These are phyloP conservation scores for Papilionanthe hybrid DNA, from an alignment of 116 monocot genomes.

Conservation along the genomic window DNA sequence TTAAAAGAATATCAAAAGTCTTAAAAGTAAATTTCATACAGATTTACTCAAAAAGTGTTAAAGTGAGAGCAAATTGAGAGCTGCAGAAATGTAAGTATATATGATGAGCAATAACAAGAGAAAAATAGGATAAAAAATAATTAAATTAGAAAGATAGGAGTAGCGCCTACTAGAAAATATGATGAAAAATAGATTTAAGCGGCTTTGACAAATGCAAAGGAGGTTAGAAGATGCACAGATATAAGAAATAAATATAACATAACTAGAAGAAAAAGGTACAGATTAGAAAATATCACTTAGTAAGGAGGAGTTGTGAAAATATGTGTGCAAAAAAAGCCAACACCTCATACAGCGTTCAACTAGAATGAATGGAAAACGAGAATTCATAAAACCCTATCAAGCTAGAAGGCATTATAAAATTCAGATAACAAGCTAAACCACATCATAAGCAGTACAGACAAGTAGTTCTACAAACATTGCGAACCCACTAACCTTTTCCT, in stretches of 20 bases:
- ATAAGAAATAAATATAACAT: neutral
- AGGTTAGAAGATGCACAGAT: neutral
- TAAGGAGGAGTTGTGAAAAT: neutral
- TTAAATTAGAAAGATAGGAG: neutral
- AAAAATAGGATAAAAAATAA: neutral
- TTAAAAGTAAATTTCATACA: neutral
- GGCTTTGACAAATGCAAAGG: neutral
- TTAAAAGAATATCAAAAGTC: neutral
- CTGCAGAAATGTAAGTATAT: neutral
- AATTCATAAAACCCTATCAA: neutral
- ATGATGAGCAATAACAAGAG: neutral
- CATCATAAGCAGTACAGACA: neutral
- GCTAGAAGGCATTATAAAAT: neutral
- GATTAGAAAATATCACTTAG: neutral
- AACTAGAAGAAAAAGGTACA: neutral
- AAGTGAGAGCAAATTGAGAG: neutral
- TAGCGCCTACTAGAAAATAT: neutral
- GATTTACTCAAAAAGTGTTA: too few species aligned
- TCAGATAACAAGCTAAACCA: neutral
- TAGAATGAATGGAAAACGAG: neutral
- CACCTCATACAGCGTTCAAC: neutral
- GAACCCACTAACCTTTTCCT: slow-evolving; percentile 56
- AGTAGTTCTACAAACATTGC: neutral
- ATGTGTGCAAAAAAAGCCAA: neutral
- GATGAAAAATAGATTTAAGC: neutral